Base-by-base conservation (phyloP, 352 stramenopile genomes). In the Thalassiosira allenii region DNA sequence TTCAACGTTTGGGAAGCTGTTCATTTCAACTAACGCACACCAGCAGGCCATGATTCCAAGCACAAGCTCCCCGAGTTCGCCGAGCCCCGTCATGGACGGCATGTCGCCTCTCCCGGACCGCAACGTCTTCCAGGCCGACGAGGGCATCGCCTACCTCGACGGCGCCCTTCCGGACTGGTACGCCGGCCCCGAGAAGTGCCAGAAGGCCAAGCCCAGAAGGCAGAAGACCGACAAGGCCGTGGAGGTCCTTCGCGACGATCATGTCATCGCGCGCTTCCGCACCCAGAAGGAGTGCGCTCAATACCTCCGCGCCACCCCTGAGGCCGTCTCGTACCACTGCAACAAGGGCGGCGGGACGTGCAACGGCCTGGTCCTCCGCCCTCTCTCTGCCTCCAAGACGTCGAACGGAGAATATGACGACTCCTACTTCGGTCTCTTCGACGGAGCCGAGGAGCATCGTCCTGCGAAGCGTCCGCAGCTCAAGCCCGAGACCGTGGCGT, bases 301-400 rank as follows among this genome's bases (percentile, higher is more conserved):
- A 23, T 83, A 75, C 29, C 52, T 83, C 20, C 66, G 62, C 11
- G 75, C 75, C 6, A 83, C 75, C 12, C 75, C 75, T 33, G 75
- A 83, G 54, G 75, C 75, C 2, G 67, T 83, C 2, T 69, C 44
- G 29, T 83, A 83, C 61, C 75, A 83, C 64, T 83, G 75, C 43
- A 78, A 74, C 51, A 83, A 79, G 61, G 67, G 75, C 2, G 75
- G 75, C 6, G 75, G 75, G 4, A 40, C 66, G 20, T 83, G 75
- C 54, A 83, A 83, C 40, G 67, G 75, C 23, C 53, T 83, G 1
- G 11, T 69, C 6, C 70, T 83, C 14, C 65, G 61, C 2, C 75
- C 75, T n/a, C n/a, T n/a, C n/a, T n/a, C n/a, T n/a, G n/a, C n/a
- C n/a, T n/a, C n/a, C 43, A 30, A 32, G 11, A 29, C 6, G 6